Evolutionary conservation across 768 basidiomycete genomes (phyloP).

Genomic region (Suillus decipiens): DNA sequence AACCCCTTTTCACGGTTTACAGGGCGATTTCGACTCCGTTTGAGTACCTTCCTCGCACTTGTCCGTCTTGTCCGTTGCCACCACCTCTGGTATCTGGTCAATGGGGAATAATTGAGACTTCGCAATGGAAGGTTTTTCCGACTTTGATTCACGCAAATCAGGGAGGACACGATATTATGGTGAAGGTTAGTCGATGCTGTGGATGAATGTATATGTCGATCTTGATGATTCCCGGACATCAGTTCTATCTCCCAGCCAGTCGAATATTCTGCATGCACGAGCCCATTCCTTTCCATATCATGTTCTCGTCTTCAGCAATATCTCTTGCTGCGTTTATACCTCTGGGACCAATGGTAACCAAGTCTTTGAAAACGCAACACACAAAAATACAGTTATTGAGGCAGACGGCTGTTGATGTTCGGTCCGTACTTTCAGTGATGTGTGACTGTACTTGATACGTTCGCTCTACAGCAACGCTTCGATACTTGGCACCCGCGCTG

Average conservation of each 20-base stretch:
- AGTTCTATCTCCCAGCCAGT: slow-evolving; percentile 59
- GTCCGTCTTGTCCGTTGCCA: slow-evolving; percentile 57
- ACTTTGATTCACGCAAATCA: slow-evolving; percentile 42
- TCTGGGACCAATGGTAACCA: slow-evolving; percentile 48
- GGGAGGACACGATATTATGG: slow-evolving; percentile 41
- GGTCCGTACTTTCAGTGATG: slow-evolving; percentile 30
- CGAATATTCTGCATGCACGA: slow-evolving; percentile 58
- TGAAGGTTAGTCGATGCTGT: slow-evolving; percentile 26
- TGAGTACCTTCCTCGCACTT: slow-evolving; percentile 64
- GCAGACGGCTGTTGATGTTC: slow-evolving; percentile 67
- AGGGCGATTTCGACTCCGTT: slow-evolving; percentile 64
- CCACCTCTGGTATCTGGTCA: slow-evolving; percentile 36
- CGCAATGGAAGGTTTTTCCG: slow-evolving; percentile 54
- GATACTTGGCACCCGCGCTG: slow-evolving; percentile 56
- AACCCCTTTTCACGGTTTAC: slow-evolving; percentile 6
- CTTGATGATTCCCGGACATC: slow-evolving; percentile 22
- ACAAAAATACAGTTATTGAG: slow-evolving; percentile 66
- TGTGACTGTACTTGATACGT: slow-evolving; percentile 4
- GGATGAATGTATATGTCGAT: slow-evolving; percentile 10
- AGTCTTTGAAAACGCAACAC: slow-evolving; percentile 30
- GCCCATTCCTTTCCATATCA: slow-evolving; percentile 68
- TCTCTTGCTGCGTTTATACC: slow-evolving; percentile 65
- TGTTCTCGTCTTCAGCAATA: slow-evolving; percentile 53
- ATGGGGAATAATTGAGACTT: slow-evolving; percentile 43
- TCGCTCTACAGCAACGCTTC: slow-evolving; percentile 43